phyloP scores from a whole-genome alignment of 208 protist genomes.

The Crithidia fasciculata region DNA sequence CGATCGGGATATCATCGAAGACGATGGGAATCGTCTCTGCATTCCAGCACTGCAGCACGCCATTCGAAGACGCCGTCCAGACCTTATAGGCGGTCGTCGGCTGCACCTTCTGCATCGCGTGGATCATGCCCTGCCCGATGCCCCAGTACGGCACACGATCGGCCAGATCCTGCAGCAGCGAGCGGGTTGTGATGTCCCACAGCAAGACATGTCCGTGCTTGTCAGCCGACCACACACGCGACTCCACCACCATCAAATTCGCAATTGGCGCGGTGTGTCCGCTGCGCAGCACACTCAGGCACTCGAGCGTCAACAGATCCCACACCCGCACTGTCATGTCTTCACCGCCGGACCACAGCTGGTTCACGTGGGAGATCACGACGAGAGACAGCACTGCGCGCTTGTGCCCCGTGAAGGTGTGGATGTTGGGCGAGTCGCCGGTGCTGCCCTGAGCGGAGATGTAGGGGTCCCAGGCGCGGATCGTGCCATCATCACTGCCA shows the following conservation, averaged over 20 bases:
- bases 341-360: constrained; percentile 85
- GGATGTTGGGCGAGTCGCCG: constrained; percentile 39
- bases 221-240: constrained; percentile 86
- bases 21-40: constrained; percentile 77
- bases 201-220: constrained; percentile 79
- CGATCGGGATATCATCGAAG: constrained; percentile 41
- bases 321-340: constrained; percentile 85
- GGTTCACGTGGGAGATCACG: constrained; percentile 59
- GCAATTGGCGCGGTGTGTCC: constrained; percentile 72
- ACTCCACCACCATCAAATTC: constrained; percentile 58
- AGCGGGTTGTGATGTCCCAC: constrained; percentile 82
- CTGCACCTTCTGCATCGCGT: constrained; percentile 69
- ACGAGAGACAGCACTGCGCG: constrained; percentile 56
- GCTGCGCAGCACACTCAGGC: constrained; percentile 44
- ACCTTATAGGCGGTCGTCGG: constrained; percentile 67
- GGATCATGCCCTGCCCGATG: constrained; percentile 40
- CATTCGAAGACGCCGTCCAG: constrained; percentile 69
- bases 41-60: constrained; percentile 87
- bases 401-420: constrained; percentile 66
- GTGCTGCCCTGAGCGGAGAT: constrained; percentile 5
- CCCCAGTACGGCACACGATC: constrained; percentile 39
- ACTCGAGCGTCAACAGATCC: constrained; percentile 69
- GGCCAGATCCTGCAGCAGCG: constrained; percentile 69
- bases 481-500: constrained; percentile 78
- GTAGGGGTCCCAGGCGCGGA: constrained; percentile 86